phyloP scores from a whole-genome alignment of 2,329 filamentous ascomycete genomes.

The Botrytis byssoidea region DNA sequence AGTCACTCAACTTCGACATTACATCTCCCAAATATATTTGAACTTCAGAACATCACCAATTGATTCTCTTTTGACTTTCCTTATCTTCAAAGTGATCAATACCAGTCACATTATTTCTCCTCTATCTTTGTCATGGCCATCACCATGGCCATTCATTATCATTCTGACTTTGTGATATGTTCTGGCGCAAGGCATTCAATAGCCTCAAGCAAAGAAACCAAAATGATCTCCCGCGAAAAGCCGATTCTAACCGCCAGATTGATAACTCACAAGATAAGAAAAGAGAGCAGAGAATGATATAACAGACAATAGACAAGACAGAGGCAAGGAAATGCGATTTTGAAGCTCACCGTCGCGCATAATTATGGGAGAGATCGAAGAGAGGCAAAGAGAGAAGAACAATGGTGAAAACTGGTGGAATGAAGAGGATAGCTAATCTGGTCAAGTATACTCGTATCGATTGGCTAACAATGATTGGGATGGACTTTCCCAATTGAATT shows the following conservation, averaged over 20 bases:
- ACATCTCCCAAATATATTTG: neutral
- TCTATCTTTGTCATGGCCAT: neutral
- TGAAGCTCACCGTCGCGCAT: neutral
- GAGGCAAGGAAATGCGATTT: neutral
- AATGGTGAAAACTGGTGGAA: neutral
- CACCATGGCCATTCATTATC: neutral
- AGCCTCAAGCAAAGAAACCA: neutral
- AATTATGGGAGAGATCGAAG: neutral
- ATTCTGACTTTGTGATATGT: neutral
- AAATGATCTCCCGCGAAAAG: neutral
- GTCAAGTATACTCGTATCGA: neutral
- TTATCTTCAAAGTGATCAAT: neutral
- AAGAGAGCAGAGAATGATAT: neutral
- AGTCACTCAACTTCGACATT: neutral
- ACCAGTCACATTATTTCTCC: neutral
- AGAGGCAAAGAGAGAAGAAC: neutral
- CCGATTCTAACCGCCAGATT: neutral
- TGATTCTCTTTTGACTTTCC: neutral
- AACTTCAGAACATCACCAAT: neutral
- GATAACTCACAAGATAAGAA: neutral
- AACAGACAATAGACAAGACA: neutral
- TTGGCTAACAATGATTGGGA: neutral
- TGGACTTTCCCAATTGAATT: constrained; percentile 9
- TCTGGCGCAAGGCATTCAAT: neutral
- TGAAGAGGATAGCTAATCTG: neutral